Conservation (phyloP, 345 rosid species). For the Melaleuca quinquenervia region DNA sequence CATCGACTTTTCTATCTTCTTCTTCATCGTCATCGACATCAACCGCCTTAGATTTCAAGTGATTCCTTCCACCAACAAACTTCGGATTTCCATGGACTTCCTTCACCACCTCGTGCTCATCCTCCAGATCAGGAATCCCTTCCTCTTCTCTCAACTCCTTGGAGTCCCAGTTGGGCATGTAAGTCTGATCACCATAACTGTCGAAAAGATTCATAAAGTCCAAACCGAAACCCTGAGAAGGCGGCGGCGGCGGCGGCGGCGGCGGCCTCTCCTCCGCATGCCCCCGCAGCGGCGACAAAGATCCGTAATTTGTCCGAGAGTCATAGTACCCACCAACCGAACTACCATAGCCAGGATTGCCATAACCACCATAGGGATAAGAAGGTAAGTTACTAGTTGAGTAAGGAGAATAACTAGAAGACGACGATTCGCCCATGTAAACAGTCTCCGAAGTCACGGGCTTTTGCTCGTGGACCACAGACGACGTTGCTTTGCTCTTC, state of each 20-base stretch:
- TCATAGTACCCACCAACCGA: conserved; percentile 20
- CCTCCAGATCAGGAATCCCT: conserved; percentile 95
- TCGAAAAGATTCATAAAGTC: conserved; percentile 68
- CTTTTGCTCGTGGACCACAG: conserved; percentile 56
- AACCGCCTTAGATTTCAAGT: conserved; percentile 17
- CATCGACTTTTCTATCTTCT: conserved; percentile 7
- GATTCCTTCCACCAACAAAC: conserved; percentile 15
- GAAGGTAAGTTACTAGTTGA: background rate
- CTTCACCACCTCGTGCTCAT: conserved; percentile 69
- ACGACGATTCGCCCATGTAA: conserved; percentile 55
- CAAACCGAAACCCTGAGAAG: conserved; percentile 58
- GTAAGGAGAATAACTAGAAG: conserved; percentile 27
- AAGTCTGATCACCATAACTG: conserved; percentile 18
- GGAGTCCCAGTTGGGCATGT: conserved; percentile 57
- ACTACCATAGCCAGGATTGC: background rate
- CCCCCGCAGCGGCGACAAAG: conserved; percentile 12
- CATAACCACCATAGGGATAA: conserved; percentile 6
- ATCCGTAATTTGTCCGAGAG: conserved; percentile 18
- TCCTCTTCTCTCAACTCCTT: conserved; percentile 82
- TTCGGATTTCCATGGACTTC: conserved; percentile 44
- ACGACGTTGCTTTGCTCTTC: conserved; percentile 49
- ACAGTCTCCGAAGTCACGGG: conserved; percentile 42
- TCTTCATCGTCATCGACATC: conserved; percentile 16
- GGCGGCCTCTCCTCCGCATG: conserved; percentile 51
- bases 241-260: conserved; percentile 81